Percentiles rank a stretch among this genome's conserved stretches.
These are phyloP conservation scores for Theileria sp. DNA, from an alignment of 169 alveolate species.

Conservation along the genomic window DNA sequence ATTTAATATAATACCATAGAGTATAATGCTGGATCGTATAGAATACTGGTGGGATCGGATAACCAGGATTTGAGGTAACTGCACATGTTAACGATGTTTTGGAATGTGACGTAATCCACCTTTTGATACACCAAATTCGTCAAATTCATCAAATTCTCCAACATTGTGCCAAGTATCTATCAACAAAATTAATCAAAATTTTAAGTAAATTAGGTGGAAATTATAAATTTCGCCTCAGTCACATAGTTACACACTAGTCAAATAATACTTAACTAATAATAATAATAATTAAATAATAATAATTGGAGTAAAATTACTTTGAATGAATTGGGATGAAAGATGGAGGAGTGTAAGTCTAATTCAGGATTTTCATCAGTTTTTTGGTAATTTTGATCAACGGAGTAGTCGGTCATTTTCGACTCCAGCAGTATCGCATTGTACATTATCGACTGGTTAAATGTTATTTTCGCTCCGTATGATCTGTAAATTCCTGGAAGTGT, in stretches of 20 bases:
- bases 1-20: conserved; percentile 42
- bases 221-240: not conserved
- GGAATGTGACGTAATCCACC: conserved; percentile 66
- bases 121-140: conserved; percentile 49
- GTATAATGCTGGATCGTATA: conserved; percentile 72
- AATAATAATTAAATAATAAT: no score
- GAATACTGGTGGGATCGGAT: conserved; percentile 59
- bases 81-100: conserved; percentile 67
- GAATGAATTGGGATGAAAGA: conserved; percentile 60
- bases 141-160: conserved; percentile 60
- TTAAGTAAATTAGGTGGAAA: not conserved
- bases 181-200: no score
- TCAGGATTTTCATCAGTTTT: conserved; percentile 34
- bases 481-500: conserved; percentile 69
- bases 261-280: no score
- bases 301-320: conserved; percentile 7
- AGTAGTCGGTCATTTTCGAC: conserved; percentile 24
- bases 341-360: conserved; percentile 30
- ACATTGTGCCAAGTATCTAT: conserved; percentile 41
- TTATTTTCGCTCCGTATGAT: conserved; percentile 71
- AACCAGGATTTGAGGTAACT: conserved; percentile 72
- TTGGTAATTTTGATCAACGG: not conserved
- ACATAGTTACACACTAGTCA: no score
- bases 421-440: conserved; percentile 70
- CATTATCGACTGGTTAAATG: conserved; percentile 74